Evolutionary conservation across 1,284 basidiomycete genomes (phyloP), one percentile per base, ranked within the genome.

Genomic region (Schizophyllum amplum): DNA sequence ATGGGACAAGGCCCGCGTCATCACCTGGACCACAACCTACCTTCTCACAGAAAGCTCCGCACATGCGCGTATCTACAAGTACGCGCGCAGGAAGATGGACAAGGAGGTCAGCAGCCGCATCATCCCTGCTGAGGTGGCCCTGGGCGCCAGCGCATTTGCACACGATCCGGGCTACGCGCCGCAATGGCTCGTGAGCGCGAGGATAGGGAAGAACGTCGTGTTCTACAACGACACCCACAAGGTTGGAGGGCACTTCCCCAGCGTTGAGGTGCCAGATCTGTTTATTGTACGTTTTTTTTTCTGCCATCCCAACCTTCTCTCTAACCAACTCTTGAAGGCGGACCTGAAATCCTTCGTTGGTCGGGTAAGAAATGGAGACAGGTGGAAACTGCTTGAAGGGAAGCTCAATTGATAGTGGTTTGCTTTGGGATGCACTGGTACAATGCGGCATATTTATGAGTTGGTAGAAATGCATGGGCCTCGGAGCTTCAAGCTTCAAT

Each of bases 11-110:
- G 59, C 62, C 23, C 25, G 21, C 1, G 54, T 62, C 21, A 58
- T 63, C 25, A 63, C 61, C 7, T 63, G 59, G 59, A 58, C 57
- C 9, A 62, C 60, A 54, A 50, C 62, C 26, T 62, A 63, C 51
- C 49, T 63, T 11, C 49, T 62, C 2, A 62, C 59, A 4, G 57
- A 54, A 1, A 62, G 53, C 33, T 59, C 60, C 23, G 55, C 51
- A 11, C 57, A 62, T 50, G 33, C 33, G 33, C 33, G 33, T 17
- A 42, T 42, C 33, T 42, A 42, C 33, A 42, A 42, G 33, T 42
- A 42, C 33, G 33, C 33, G 33, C 33, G 33, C 33, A 9, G 33
- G 13, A 42, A 42, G 13, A 42, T 42, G 33, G 33, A 42, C 13
- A 42, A 42, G 33, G 33, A 42, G 33, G 33, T 42, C 33, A 9